A percentile compares a stretch with the other conserved stretches of the same genome.
Evolutionary conservation across 1,284 basidiomycete species (phyloP).

Genomic region (Mycena sp.): DNA sequence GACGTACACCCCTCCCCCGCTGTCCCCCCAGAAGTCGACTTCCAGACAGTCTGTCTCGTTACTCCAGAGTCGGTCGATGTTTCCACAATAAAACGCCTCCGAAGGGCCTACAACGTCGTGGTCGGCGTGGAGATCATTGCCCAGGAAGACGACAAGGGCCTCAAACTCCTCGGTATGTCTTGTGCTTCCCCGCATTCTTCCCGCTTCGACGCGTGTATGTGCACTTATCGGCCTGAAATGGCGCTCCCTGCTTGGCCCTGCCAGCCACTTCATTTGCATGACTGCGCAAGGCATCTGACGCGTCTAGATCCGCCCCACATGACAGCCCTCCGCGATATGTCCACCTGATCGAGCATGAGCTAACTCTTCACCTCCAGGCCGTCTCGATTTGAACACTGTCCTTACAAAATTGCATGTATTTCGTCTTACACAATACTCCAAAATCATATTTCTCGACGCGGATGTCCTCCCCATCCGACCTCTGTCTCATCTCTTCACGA

Average conservation of each 20-base stretch:
- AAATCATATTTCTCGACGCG: constrained; percentile 95
- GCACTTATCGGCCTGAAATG: not conserved
- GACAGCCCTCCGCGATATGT: constrained; percentile 21
- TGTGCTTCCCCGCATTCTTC: constrained; percentile 20
- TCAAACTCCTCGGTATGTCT: constrained; percentile 85
- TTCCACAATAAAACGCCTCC: constrained; percentile 82
- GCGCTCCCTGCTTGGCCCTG: not conserved
- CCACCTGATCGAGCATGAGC: constrained; percentile 20
- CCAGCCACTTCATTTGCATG: constrained; percentile 6
- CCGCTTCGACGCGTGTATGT: constrained; percentile 32
- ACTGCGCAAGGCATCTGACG: constrained; percentile 81
- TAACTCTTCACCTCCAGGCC: constrained; percentile 62
- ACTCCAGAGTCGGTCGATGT: constrained; percentile 94
- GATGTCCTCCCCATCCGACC: constrained; percentile 92
- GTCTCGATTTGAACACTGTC: constrained; percentile 90
- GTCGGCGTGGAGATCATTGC: constrained; percentile 91
- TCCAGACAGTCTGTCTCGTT: constrained; percentile 91
- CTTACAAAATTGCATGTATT: constrained; percentile 97
- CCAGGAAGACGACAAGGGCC: constrained; percentile 67
- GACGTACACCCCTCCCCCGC: constrained; percentile 75
- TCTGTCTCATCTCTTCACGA: constrained; percentile 87
- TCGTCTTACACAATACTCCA: constrained; percentile 87
- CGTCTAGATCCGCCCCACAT: constrained; percentile 27
- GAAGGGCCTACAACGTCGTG: constrained; percentile 85
- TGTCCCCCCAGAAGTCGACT: constrained; percentile 67